Evolutionary conservation across 148 eudicot genomes (phyloP), one percentile per base, ranked within the genome.

Genomic region (Oxyria digyna): DNA sequence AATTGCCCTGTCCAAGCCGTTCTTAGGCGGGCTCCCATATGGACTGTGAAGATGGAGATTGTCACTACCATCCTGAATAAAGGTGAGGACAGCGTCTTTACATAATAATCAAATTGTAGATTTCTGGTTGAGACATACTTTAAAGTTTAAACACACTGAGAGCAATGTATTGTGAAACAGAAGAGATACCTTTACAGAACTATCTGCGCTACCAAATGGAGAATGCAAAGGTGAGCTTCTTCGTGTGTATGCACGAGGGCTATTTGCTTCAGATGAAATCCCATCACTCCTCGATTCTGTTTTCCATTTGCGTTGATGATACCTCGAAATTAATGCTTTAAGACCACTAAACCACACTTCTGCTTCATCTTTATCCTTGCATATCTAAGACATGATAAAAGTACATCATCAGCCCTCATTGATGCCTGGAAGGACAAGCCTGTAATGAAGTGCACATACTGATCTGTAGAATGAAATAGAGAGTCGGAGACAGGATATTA

Each of bases 261-360:
- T 94, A 73, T 80, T 94, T 77, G 92, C 90, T 82, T 83, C 98
- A 75, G 98, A 93, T 64, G 90, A 81, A 75, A 87, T 80, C 66
- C 95, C 88, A 75, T 93, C 98, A 68, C 98, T 90, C 78, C 98
- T 89, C 70, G 98, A 85, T 76, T 89, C 98, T 69, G 96, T 76
- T 86, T 91, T 89, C 90, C 91, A 86, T 81, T 85, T 93, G 66
- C 90, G 73, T 73, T 93, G 95, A 78, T 86, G 95, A 73, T 86
- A 74, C 59, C 88, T 87, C 54, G 96, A 86, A 78, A 90, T 87
- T 75, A 93, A 76, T 71, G 98, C 85, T 83, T 93, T 93, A 42
- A 93, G 84, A 73, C 98, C 98, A 74, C 90, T 93, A 80, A 93
- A 93, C 98, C 98, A 93, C 67, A 90, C 90, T 75, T 93, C 98